A percentile compares a stretch with the other conserved stretches of the same genome.
Conservation (phyloP, 345 rosid species). For the Reutealis trisperma region DNA sequence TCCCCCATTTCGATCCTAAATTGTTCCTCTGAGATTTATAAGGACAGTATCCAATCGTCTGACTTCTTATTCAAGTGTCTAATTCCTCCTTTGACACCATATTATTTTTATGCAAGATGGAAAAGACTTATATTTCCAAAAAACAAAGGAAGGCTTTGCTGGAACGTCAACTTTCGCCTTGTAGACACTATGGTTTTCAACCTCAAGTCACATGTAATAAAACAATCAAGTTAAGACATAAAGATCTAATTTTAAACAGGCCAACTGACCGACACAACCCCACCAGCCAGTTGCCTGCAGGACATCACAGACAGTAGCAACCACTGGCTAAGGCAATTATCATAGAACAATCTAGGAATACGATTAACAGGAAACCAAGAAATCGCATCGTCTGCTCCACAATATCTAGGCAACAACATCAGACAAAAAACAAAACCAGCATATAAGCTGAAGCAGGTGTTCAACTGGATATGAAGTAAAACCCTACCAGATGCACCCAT, state of each 20-base stretch:
- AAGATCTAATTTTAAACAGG: background rate
- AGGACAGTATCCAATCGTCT: background rate
- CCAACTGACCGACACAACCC: background rate
- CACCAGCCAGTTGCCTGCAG: background rate
- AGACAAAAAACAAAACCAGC: background rate
- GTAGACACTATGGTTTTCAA: background rate
- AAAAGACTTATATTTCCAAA: background rate
- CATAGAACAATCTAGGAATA: background rate
- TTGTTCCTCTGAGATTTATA: too few species aligned
- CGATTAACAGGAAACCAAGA: background rate
- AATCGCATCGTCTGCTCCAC: background rate
- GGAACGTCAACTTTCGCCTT: background rate
- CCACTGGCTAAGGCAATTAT: background rate
- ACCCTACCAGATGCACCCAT: background rate
- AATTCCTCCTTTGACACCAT: conserved; percentile 1
- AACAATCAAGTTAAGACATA: background rate
- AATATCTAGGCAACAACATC: background rate
- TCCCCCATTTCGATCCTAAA: background rate
- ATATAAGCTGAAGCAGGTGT: background rate
- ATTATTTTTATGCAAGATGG: background rate
- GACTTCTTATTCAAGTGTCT: background rate
- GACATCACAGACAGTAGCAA: background rate
- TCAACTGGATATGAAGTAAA: background rate
- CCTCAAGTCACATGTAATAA: background rate
- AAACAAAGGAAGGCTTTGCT: background rate